Conservation (phyloP, 805 yeast species). For the Lipomyces yamadae region DNA sequence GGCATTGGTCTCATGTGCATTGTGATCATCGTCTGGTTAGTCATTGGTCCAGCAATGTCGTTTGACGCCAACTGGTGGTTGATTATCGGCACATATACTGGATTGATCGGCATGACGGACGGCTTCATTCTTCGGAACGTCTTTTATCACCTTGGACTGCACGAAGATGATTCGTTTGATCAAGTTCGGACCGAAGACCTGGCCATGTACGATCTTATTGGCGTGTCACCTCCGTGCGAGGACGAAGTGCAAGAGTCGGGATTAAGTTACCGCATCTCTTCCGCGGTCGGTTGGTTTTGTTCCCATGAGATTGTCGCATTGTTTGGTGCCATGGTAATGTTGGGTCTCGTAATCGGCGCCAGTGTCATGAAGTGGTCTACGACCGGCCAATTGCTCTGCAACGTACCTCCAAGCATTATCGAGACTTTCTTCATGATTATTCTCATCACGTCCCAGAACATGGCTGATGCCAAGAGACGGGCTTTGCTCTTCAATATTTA, state of each 20-base stretch:
- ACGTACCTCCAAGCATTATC: slow-evolving; percentile 53
- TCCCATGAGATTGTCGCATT: too few relatives aligned
- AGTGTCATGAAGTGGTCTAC: slow-evolving; percentile 48
- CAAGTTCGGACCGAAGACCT: slow-evolving; percentile 46
- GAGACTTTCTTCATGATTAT: slow-evolving; percentile 51
- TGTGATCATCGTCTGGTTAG: slow-evolving; percentile 49
- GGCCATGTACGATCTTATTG: slow-evolving; percentile 42
- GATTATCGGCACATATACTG: slow-evolving; percentile 55
- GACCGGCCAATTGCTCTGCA: slow-evolving; percentile 51
- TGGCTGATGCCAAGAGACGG: slow-evolving; percentile 13
- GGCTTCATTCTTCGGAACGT: slow-evolving; percentile 52
- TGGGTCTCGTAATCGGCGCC: slow-evolving; percentile 46
- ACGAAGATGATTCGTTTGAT: slow-evolving; percentile 40
- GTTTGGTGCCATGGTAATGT: slow-evolving; percentile 36
- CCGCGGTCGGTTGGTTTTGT: too few relatives aligned
- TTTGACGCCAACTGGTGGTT: slow-evolving; percentile 54
- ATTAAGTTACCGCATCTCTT: too few relatives aligned
- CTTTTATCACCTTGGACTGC: slow-evolving; percentile 43
- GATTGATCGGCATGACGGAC: slow-evolving; percentile 52
- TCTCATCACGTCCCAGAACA: slow-evolving; percentile 31
- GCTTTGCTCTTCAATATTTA: slow-evolving; percentile 6
- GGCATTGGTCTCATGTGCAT: slow-evolving; percentile 47
- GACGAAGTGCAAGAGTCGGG: too few relatives aligned
- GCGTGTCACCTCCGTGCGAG: background rate
- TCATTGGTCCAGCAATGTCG: slow-evolving; percentile 47